Evolutionary conservation across 371 early-diverging fungal genomes (phyloP).

Genomic region (Coemansia sp.): DNA sequence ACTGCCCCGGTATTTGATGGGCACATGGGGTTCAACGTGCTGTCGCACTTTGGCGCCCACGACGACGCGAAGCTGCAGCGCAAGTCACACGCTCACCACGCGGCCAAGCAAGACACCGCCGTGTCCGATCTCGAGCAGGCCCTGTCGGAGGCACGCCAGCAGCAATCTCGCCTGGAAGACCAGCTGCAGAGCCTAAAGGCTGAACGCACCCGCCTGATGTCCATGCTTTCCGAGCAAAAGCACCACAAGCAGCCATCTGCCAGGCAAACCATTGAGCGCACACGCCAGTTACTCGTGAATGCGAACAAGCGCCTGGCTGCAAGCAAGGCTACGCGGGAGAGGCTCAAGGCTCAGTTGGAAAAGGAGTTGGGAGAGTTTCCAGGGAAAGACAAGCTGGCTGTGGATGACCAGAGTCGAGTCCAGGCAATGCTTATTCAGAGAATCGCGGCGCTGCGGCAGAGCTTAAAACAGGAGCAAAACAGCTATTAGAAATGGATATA

Average conservation of each 20-base stretch:
- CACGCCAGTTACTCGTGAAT: conserved; percentile 13
- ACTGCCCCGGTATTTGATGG: neutral
- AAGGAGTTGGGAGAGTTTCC: too few relatives aligned
- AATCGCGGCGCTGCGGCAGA: neutral
- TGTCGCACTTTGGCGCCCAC: neutral
- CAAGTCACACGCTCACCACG: neutral
- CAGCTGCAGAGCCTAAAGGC: conserved; percentile 21
- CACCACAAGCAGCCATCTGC: conserved; percentile 12
- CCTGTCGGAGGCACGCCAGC: conserved; percentile 6
- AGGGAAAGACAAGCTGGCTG: too few relatives aligned
- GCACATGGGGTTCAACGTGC: conserved; percentile 5
- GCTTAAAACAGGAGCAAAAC: neutral
- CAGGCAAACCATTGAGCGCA: conserved; percentile 10
- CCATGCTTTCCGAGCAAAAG: conserved; percentile 5
- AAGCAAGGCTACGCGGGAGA: too few relatives aligned
- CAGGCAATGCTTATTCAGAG: neutral
- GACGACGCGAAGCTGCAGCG: neutral
- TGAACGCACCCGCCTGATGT: conserved; percentile 20
- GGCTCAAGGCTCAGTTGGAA: neutral
- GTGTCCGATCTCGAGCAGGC: neutral
- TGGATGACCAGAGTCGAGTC: too few relatives aligned
- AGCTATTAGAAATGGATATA: too few relatives aligned
- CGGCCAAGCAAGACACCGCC: too few relatives aligned
- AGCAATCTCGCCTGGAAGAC: conserved; percentile 18
- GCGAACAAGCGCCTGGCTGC: conserved; percentile 1